Evolutionary conservation across 192 early-diverging fungal genomes (phyloP), one percentile per base, ranked within the genome.

Genomic region (Anaeromyces robustus): DNA sequence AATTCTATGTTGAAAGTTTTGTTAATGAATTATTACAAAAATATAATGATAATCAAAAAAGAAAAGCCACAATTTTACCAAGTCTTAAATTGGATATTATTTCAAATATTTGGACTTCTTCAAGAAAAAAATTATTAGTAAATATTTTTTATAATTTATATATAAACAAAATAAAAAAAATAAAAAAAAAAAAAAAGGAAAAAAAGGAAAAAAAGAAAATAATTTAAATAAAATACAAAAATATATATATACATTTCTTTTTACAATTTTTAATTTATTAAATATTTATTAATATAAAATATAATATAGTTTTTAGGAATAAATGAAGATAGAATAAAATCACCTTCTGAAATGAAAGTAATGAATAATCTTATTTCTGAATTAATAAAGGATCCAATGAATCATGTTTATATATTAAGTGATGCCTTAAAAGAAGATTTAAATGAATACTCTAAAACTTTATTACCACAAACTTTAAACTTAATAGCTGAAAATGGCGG

Each of bases 21-120:
- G 85, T 43, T 52, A 79, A 26, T 81, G 88, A 77, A 80, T 86
- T n/a, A 30, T 83, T 30, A 79, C 80, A 7, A 88, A 87, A 81
- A 87, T 85, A 52, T 52, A 52, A 52, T 52, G 43, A 52, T 30
- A 83, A 82, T 84, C 41, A 18, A 80, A 84, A 84, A 68, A 81
- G 83, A 77, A 39, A 81, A 14, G 29, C 26, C 68, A 79, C 34
- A 77, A 78, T 26, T 81, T 30, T 68, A 83, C 82, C n/a, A 52
- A 68, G 28, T 34, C 82, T 29, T 34, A 79, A 29, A 19, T 22
- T 77, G 7, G 39, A 28, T 79, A n/a, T 34, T 29, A 77, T 29
- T 79, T 77, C 17, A 79, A 79, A 29, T 89, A 79, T 77, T 87
- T 89, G 41, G 86, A 89, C 43, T 81, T 80, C 18, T 87, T 88